phyloP scores from a whole-genome alignment of 2,329 filamentous ascomycete genomes.

The Microdochium nivale region DNA sequence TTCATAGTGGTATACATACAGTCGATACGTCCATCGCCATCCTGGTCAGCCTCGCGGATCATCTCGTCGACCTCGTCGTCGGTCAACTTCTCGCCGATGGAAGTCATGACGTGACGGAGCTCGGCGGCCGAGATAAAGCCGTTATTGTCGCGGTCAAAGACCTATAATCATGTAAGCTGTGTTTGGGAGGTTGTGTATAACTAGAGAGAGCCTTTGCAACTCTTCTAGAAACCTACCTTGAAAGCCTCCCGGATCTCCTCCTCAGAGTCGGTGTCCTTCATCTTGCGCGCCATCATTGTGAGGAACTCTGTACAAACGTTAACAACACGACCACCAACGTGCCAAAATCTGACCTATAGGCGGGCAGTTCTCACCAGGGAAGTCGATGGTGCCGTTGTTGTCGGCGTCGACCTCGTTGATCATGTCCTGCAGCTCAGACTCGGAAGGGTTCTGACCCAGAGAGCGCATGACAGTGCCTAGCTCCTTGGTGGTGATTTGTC shows the following conservation, averaged over 20 bases:
- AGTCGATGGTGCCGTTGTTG: conserved; percentile 89
- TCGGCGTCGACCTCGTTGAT: conserved; percentile 90
- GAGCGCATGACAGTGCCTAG: conserved; percentile 87
- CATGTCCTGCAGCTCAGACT: conserved; percentile 88
- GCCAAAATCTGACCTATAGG: not conserved
- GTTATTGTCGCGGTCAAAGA: conserved; percentile 86
- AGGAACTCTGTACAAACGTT: conserved; percentile 59
- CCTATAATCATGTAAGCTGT: conserved; percentile 28
- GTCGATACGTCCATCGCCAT: conserved; percentile 81
- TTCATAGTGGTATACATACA: conserved; percentile 45
- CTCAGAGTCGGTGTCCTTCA: conserved; percentile 89
- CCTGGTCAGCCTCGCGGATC: conserved; percentile 86
- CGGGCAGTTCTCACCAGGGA: conserved; percentile 56
- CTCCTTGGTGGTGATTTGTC: conserved; percentile 89
- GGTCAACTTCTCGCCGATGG: conserved; percentile 83
- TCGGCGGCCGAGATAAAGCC: conserved; percentile 85
- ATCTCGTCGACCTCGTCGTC: conserved; percentile 90
- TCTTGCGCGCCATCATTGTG: conserved; percentile 91
- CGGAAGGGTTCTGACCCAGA: conserved; percentile 80
- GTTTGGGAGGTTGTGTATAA: conserved; percentile 1
- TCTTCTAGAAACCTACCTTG: conserved; percentile 46
- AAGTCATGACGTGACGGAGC: conserved; percentile 85
- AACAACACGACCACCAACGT: not conserved
- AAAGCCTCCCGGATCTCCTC: conserved; percentile 86
- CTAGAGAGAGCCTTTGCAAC: too few relatives aligned